Evolutionary conservation across 768 basidiomycete species (phyloP), one percentile per base, ranked within the genome.

Genomic region (Termitomyces heimii): DNA sequence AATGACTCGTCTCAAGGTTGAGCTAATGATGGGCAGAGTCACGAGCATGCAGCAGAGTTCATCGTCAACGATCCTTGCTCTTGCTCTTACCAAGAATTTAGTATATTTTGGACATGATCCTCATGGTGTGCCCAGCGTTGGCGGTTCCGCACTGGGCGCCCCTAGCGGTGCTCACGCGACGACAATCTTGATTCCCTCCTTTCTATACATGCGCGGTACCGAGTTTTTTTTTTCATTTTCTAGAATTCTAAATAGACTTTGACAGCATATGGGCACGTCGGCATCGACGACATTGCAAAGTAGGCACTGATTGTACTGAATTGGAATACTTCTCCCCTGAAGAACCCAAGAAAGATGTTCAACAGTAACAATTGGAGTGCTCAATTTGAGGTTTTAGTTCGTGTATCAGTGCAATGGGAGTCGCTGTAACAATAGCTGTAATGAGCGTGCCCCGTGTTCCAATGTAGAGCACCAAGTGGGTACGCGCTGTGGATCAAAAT

Each of bases 21-120:
- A 48, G 20, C n/a, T 28, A 13, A 54, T 55, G 53, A 55, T 53
- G 53, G 59, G 42, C 4, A n/a, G 39, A 45, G 54, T 58, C 54
- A 58, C 46, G 34, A 57, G 49, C 60, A 58, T 58, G 12, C 14
- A 32, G 47, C 47, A 45, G 16, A 22, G 39, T n/a, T 40, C 39
- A 40, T 40, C n/a, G 39, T 40, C n/a, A 9, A 9, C 39, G 18
- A 7, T 39, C 39, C 39, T n/a, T 40, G n/a, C 39, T 20, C n/a
- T 14, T 40, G 37, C 2, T 39, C 37, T 8, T 18, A 35, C 37
- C 6, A 37, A 37, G 37, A 18, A 18, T 18, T 18, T 7, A 37
- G 5, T 18, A 18, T 7, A 18, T 6, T n/a, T 39, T 39, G 9
- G 18, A 39, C 39, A n/a, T 39, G n/a, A 3, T n/a, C n/a, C 39